Conservation (phyloP, 352 stramenopile species). For the Phytopythium montanum region DNA sequence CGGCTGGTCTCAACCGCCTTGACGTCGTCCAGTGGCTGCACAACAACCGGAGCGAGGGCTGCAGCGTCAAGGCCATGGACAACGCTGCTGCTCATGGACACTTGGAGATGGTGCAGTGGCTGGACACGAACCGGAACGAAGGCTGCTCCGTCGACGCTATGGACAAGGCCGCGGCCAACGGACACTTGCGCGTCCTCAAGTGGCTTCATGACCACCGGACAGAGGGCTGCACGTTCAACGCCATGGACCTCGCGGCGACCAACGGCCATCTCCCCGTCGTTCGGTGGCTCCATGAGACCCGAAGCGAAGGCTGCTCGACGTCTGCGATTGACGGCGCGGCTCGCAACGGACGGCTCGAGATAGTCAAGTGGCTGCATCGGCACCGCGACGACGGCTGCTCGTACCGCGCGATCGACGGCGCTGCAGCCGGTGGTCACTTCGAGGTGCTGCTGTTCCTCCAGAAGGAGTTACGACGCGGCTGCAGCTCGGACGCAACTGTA, state of each 20-base stretch:
- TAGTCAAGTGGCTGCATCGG: constrained; percentile 22
- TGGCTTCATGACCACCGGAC: constrained; percentile 30
- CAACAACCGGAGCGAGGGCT: constrained; percentile 9
- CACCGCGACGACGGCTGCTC: constrained; percentile 25
- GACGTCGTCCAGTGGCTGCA: constrained; percentile 28
- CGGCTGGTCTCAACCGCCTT: constrained; percentile 12
- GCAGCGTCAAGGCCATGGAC: constrained; percentile 29
- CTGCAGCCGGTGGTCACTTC: constrained; percentile 25
- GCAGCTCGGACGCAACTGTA: constrained; percentile 20
- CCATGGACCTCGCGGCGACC: constrained; percentile 29
- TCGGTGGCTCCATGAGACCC: constrained; percentile 23
- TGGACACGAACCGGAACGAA: constrained; percentile 22
- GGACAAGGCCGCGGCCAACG: constrained; percentile 26
- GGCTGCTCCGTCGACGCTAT: constrained; percentile 28
- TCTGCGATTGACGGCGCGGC: constrained; percentile 30
- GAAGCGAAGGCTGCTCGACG: constrained; percentile 21
- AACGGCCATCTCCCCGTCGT: constrained; percentile 27
- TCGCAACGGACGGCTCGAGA: constrained; percentile 20
- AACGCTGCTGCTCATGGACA: constrained; percentile 25
- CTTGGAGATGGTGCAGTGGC: constrained; percentile 26
- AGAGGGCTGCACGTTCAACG: constrained; percentile 32
- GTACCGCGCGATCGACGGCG: constrained; percentile 24
- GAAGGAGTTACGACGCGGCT: constrained; percentile 17
- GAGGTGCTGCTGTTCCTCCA: constrained; percentile 32
- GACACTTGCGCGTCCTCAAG: constrained; percentile 25